A percentile compares a stretch with the other conserved stretches of the same genome.
Conservation (phyloP, 2,329 filamentous ascomycete species). For the Nemania sp. region DNA sequence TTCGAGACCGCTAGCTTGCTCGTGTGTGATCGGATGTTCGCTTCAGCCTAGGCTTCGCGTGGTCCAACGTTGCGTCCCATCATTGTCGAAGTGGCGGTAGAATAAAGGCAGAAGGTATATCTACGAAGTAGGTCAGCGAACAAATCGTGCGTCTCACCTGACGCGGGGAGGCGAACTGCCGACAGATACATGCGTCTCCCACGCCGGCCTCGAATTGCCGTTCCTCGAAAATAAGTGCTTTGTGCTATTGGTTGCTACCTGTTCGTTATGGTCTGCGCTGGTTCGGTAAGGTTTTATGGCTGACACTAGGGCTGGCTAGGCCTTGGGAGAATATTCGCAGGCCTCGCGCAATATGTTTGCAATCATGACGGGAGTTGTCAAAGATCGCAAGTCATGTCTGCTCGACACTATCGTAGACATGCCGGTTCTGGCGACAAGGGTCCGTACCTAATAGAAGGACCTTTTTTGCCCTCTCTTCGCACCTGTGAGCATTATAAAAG, state of each 20-base stretch:
- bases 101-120: too few relatives aligned
- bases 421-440: too few relatives aligned
- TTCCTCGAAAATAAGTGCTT: not conserved
- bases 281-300: slow-evolving; percentile 2
- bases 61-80: too few relatives aligned
- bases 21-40: not conserved
- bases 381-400: too few relatives aligned
- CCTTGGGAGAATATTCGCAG: not conserved
- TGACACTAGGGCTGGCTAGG: slow-evolving; percentile 6
- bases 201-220: not conserved
- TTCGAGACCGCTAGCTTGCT: not conserved
- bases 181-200: not conserved
- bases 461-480: too few relatives aligned
- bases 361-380: slow-evolving; percentile 10
- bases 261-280: slow-evolving; percentile 14
- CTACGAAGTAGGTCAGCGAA: too few relatives aligned
- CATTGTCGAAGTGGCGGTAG: not conserved
- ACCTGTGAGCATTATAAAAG: too few relatives aligned
- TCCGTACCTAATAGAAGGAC: too few relatives aligned
- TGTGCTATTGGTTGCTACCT: slow-evolving; percentile 20
- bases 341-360: slow-evolving; percentile 11
- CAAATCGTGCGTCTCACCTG: too few relatives aligned
- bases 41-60: not conserved
- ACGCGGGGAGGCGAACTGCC: not conserved
- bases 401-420: too few relatives aligned